Evolutionary conservation across 2,329 filamentous ascomycete genomes (phyloP).

Genomic region (Ascocoryne sarcoides): DNA sequence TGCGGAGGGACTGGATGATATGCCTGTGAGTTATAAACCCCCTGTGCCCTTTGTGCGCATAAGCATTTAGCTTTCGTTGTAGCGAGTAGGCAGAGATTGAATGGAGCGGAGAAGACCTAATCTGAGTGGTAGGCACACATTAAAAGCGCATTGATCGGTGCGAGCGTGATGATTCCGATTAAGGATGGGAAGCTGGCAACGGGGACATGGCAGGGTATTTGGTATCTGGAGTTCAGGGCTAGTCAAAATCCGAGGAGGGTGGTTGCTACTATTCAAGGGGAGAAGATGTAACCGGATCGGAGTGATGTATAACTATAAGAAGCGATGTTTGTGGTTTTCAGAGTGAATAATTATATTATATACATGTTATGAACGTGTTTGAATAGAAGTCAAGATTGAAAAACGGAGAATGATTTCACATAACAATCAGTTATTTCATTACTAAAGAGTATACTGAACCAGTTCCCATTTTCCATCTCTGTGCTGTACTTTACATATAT

Average conservation of each 20-base stretch:
- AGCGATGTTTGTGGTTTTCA: too few species aligned
- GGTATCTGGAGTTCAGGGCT: constrained; percentile 84
- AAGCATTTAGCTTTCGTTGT: constrained; percentile 2
- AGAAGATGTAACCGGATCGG: constrained; percentile 46
- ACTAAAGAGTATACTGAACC: too few species aligned
- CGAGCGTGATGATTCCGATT: constrained; percentile 86
- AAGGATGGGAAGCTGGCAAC: constrained; percentile 67
- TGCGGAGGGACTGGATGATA: constrained; percentile 85
- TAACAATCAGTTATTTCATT: too few species aligned
- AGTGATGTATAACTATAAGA: too few species aligned
- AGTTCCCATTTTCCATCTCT: too few species aligned
- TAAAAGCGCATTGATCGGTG: constrained; percentile 82
- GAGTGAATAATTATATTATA: too few species aligned
- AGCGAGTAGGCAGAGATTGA: not conserved
- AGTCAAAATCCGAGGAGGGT: constrained; percentile 70
- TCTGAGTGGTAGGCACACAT: constrained; percentile 63
- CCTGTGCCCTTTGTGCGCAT: too few species aligned
- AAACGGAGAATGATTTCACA: too few species aligned
- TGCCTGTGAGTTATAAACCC: constrained; percentile 74
- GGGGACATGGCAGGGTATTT: constrained; percentile 79
- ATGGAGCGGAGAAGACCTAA: constrained; percentile 1
- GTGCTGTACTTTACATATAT: too few species aligned
- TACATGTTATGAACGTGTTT: too few species aligned
- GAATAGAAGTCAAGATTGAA: too few species aligned
- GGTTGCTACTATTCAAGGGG: constrained; percentile 89